Evolutionary conservation across 352 stramenopile genomes (phyloP), one percentile per base, ranked within the genome.

Genomic region (Albugo laibachii): DNA sequence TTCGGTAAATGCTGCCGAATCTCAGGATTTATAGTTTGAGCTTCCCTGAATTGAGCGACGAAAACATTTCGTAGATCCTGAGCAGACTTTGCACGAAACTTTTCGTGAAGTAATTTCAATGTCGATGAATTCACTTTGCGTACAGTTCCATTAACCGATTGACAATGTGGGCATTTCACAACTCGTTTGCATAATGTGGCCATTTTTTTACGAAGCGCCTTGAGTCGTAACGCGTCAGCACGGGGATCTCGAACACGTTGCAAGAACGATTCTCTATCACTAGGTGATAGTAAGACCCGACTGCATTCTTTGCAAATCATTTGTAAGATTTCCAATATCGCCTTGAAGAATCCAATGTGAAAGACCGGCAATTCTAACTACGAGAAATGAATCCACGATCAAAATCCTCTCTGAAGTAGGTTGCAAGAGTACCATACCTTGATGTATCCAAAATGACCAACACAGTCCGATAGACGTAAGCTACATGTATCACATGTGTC

Each of bases 311-410:
- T 92, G 57, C 95, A 99, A 45, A 99, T 97, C 58, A 93, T 98
- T 61, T 98, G 95, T 31, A 99, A 63, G 14, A 98, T 83, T 46
- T 94, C 83, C 12, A 97, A 83, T 43, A 94, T 98, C 54, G 96
- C 89, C 53, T 98, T 98, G 59, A 99, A 95, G 63, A 97, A 99
- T 5, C 96, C 96, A 64, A 99, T 98, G 69, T 99, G 95, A 63
- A 99, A 99, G 48, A 98, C 95, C 0, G 96, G 96, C 31, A 99
- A 78, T 55, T 93, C 86, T 31, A 98, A 64, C 47, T 62, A 42
- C 8, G 38, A 62, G 37, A 45, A 50, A 47, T 11, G 11, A 5
- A 39, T 41, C 27, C n/a, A 38, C 16, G 37, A 14, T 61, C 62
- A 27, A 31, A 38, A 31, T 27, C n/a, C n/a, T 53, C 10, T 6